These are phyloP conservation scores for Limonomyces culmigenus DNA, from an alignment of 1,284 basidiomycete species.

Conservation along the genomic window DNA sequence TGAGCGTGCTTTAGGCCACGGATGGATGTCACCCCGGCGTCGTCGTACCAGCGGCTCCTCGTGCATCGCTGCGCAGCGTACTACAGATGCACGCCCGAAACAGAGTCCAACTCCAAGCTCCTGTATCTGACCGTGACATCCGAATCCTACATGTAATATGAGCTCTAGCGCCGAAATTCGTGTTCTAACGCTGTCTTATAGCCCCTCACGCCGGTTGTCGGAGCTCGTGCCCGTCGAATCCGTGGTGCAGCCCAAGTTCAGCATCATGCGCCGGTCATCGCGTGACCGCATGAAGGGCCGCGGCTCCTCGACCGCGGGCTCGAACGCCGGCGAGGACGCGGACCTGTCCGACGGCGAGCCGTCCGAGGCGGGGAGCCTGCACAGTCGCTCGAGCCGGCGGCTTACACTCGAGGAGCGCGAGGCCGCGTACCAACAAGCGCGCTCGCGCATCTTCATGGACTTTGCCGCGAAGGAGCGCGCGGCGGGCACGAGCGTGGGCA, in stretches of 20 bases:
- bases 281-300: slow-evolving; percentile 32
- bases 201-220: slow-evolving; percentile 46
- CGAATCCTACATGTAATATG: background rate
- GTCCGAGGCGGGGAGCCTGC: slow-evolving; percentile 60
- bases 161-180: too few species aligned
- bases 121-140: too few species aligned
- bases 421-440: slow-evolving; percentile 69
- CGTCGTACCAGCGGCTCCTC: slow-evolving; percentile 66
- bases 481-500: slow-evolving; percentile 57
- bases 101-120: slow-evolving; percentile 37
- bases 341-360: slow-evolving; percentile 63
- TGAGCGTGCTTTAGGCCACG: slow-evolving; percentile 35
- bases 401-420: slow-evolving; percentile 69
- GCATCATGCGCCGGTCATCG: slow-evolving; percentile 60
- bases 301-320: slow-evolving; percentile 44
- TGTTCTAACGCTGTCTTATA: slow-evolving; percentile 14
- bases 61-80: slow-evolving; percentile 70
- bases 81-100: slow-evolving; percentile 53
- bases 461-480: slow-evolving; percentile 67
- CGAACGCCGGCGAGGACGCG: slow-evolving; percentile 49
- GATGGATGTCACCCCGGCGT: slow-evolving; percentile 45
- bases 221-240: slow-evolving; percentile 69
- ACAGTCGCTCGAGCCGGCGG: slow-evolving; percentile 46
- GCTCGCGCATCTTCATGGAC: slow-evolving; percentile 66
- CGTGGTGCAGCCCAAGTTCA: slow-evolving; percentile 51